These are phyloP conservation scores for Phyllosticta paracitricarpa DNA, from an alignment of 2,329 filamentous ascomycete species.

Conservation along the genomic window DNA sequence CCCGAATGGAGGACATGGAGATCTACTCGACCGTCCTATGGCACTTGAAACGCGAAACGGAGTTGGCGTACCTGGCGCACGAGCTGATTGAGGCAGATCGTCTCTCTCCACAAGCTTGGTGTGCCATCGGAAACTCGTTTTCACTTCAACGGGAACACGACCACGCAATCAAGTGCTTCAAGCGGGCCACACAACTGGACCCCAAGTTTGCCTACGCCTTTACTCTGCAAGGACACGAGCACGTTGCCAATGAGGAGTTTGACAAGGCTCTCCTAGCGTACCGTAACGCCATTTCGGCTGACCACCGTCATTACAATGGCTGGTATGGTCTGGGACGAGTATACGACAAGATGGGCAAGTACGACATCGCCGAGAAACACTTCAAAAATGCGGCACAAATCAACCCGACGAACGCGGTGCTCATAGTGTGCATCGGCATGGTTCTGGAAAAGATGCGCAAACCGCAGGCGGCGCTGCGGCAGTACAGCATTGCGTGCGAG, in stretches of 20 bases:
- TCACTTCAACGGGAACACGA: constrained; percentile 89
- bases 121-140: constrained; percentile 87
- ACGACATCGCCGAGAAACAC: constrained; percentile 82
- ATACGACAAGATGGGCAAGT: constrained; percentile 82
- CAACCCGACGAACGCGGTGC: constrained; percentile 86
- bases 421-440: constrained; percentile 85
- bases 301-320: constrained; percentile 91
- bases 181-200: constrained; percentile 82
- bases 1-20: constrained; percentile 88
- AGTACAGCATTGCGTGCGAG: constrained; percentile 73
- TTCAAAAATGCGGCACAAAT: constrained; percentile 81
- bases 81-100: constrained; percentile 80
- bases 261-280: constrained; percentile 88
- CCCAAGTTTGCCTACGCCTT: constrained; percentile 90
- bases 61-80: constrained; percentile 85
- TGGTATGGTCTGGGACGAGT: constrained; percentile 83
- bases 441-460: constrained; percentile 81
- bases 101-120: constrained; percentile 91
- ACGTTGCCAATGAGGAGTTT: constrained; percentile 92
- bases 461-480: constrained; percentile 63
- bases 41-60: constrained; percentile 87
- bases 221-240: constrained; percentile 91
- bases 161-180: constrained; percentile 89
- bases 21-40: constrained; percentile 98
- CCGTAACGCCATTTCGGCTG: constrained; percentile 72